Percentiles rank a stretch among this genome's conserved stretches.
phyloP scores from a whole-genome alignment of 352 stramenopile species.

The Blastocystis hominis region DNA sequence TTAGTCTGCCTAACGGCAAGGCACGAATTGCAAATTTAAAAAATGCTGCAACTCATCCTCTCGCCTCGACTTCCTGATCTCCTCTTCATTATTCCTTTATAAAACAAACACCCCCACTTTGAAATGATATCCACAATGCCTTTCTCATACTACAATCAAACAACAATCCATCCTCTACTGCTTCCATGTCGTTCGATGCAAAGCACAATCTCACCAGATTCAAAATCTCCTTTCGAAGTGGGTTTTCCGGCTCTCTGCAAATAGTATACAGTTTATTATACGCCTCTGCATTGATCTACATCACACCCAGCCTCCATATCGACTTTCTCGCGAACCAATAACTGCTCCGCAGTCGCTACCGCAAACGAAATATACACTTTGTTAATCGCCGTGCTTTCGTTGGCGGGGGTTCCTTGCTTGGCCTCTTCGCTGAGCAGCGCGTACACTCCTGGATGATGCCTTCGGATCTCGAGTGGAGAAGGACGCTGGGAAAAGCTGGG shows the following conservation, averaged over 20 bases:
- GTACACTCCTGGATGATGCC: constrained; percentile 8
- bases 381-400: neutral
- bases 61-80: too few relatives aligned
- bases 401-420: neutral
- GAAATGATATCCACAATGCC: neutral
- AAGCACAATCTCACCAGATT: neutral
- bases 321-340: neutral
- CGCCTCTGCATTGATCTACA: neutral
- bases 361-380: neutral
- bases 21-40: too few relatives aligned
- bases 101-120: too few relatives aligned
- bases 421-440: neutral
- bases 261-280: constrained; percentile 2
- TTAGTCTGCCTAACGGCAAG: too few relatives aligned
- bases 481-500: neutral
- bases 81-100: too few relatives aligned
- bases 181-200: neutral
- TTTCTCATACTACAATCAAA: neutral
- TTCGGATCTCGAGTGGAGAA: neutral
- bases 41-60: too few relatives aligned
- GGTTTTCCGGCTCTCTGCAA: neutral
- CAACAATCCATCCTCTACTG: neutral
- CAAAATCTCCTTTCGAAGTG: neutral
- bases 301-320: neutral
- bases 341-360: neutral